phyloP scores from a whole-genome alignment of 2,329 filamentous ascomycete species.

The Magnaporthiopsis incrustans region DNA sequence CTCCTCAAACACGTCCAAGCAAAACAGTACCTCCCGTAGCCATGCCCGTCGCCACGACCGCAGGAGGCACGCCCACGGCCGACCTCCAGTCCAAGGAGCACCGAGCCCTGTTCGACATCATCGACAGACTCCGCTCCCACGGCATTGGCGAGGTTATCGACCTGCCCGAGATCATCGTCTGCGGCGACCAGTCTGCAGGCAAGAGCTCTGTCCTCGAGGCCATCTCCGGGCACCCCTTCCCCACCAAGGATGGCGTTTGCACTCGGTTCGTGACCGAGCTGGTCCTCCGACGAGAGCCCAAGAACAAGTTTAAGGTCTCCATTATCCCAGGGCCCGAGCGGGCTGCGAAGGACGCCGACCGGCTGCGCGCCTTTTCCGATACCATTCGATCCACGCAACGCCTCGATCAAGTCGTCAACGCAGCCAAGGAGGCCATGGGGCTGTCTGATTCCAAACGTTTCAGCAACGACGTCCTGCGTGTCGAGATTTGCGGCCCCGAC shows the following conservation, averaged over 20 bases:
- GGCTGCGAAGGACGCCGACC: constrained; percentile 17
- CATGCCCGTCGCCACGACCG: not conserved
- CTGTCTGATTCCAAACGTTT: constrained; percentile 31
- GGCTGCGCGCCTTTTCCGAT: constrained; percentile 20
- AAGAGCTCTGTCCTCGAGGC: constrained; percentile 60
- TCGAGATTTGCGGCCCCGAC: constrained; percentile 39
- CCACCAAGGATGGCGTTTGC: constrained; percentile 48
- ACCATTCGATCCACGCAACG: constrained; percentile 11
- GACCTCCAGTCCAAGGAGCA: constrained; percentile 22
- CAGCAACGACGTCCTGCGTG: constrained; percentile 35
- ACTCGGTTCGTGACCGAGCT: constrained; percentile 58
- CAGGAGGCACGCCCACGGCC: not conserved
- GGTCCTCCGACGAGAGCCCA: constrained; percentile 38
- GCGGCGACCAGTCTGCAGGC: constrained; percentile 53
- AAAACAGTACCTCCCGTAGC: not conserved
- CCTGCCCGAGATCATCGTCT: constrained; percentile 45
- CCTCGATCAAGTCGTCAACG: constrained; percentile 27
- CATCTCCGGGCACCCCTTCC: constrained; percentile 54
- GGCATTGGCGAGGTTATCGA: constrained; percentile 29
- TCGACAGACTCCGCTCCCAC: constrained; percentile 29
- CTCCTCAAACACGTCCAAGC: not conserved
- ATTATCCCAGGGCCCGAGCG: constrained; percentile 27
- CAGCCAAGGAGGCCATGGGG: constrained; percentile 41
- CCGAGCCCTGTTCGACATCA: constrained; percentile 28
- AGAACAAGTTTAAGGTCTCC: constrained; percentile 25